phyloP scores from a whole-genome alignment of 352 stramenopile genomes.

The Pythium dissotocum region DNA sequence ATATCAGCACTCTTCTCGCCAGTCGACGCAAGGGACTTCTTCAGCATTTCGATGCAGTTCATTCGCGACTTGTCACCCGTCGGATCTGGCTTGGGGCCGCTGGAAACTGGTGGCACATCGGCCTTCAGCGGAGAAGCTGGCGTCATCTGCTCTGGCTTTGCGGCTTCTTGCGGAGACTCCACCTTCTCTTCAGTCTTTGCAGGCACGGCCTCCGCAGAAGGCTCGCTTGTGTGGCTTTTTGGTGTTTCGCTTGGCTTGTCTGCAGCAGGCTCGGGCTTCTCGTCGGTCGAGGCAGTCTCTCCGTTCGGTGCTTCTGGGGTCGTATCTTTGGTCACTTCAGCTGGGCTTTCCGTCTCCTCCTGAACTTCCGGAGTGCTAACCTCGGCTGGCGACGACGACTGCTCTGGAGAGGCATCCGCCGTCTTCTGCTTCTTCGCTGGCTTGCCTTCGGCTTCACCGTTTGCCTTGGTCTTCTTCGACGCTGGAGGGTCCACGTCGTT shows the following conservation, averaged over 20 bases:
- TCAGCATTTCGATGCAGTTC: constrained; percentile 71
- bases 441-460: constrained; percentile 24
- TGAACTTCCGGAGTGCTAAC: constrained; percentile 8
- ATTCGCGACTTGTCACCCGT: constrained; percentile 57
- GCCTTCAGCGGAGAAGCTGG: constrained; percentile 15
- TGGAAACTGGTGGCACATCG: constrained; percentile 1
- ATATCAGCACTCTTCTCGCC: constrained; percentile 41
- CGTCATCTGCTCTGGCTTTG: constrained; percentile 1
- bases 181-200: constrained; percentile 3
- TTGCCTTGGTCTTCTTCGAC: constrained; percentile 43
- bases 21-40: constrained; percentile 50
- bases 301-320: neutral
- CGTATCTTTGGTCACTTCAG: neutral
- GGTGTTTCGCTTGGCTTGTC: neutral
- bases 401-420: constrained; percentile 26
- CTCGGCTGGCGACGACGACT: constrained; percentile 11
- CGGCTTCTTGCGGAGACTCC: neutral
- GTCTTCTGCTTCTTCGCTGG: constrained; percentile 49
- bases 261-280: neutral
- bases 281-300: neutral
- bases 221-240: neutral
- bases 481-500: constrained; percentile 39
- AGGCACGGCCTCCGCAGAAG: neutral
- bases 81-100: constrained; percentile 34
- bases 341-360: neutral